Base-by-base conservation (phyloP, 371 early-diverging fungal genomes). In the Saksenaea oblongispora region DNA sequence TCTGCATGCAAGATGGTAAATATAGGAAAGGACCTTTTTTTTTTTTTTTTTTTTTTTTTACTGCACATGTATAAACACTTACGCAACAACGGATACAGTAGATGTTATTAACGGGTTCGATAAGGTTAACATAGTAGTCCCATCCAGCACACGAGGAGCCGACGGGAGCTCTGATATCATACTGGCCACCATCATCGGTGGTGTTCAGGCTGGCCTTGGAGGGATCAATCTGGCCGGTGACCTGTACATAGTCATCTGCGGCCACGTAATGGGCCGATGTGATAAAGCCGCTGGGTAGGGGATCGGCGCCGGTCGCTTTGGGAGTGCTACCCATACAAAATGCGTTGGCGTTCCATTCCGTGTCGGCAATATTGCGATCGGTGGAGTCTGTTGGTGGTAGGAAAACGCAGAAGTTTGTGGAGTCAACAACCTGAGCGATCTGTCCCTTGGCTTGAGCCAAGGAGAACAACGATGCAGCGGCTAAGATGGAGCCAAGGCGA, bases 11-110 rank as follows among this genome's bases (percentile, higher is more conserved):
- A 42, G 39, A 42, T 18, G 17, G 28, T 41, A 56, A 35, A 28
- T 44, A 56, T 22, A 63, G 34, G 31, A 2, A 27, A 9, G 58
- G 47, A 42, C 18, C 15, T 13, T 42, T 22, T 39, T 34, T 35
- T 11, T 13, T 26, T 17, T 24, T 1, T 22, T 24, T 42, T 17
- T 44, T 44, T n/a, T 15, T 53, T 13, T 18, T 9, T 67, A 36
- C 65, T 66, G 4, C 35, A 34, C n/a, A n/a, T n/a, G n/a, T n/a
- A n/a, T n/a, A 1, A 22, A 35, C 9, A 62, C 59, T 75, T 83
- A 78, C 80, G 73, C 86, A 86, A 70, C 84, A 84, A 56, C 85
- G 78, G 56, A 85, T 75, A 62, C 85, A 85, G 47, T 73, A 85
- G 13, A 73, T 76, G 17, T 71, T 67, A 7, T 61, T 64, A 26